Conservation (phyloP, 2,329 filamentous ascomycete species). For the Xylariaceae sp. region DNA sequence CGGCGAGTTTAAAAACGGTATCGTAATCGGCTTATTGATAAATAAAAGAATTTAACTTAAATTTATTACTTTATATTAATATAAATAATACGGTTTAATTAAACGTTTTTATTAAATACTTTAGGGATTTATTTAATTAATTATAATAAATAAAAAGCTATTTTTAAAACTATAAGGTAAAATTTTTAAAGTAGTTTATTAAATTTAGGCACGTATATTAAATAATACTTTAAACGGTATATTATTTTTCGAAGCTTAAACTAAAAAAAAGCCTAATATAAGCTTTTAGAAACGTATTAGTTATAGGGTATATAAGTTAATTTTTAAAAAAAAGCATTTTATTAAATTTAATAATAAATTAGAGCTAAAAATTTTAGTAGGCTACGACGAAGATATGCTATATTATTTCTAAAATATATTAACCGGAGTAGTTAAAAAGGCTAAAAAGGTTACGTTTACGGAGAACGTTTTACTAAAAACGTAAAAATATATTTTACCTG, state of each 20-base stretch:
- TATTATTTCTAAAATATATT: neutral
- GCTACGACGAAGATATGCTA: neutral
- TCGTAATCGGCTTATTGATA: neutral
- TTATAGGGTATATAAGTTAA: neutral
- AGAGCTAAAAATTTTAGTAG: neutral
- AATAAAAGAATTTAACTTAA: neutral
- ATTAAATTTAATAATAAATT: neutral
- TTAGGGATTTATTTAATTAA: neutral
- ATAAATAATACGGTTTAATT: neutral
- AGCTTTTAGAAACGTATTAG: neutral
- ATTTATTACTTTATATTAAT: neutral
- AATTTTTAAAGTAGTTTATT: neutral
- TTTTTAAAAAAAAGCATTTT: neutral
- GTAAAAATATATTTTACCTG: neutral
- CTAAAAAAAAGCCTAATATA: neutral
- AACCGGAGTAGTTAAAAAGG: neutral
- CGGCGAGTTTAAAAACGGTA: neutral
- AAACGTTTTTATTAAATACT: neutral
- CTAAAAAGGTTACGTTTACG: neutral
- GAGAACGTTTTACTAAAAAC: neutral
- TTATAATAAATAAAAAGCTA: neutral
- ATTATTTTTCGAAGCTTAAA: neutral
- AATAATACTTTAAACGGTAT: neutral
- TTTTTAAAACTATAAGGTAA: neutral
- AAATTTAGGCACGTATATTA: neutral